These are phyloP conservation scores for Immersiella caudata DNA, from an alignment of 495 filamentous ascomycete genomes.

Conservation along the genomic window DNA sequence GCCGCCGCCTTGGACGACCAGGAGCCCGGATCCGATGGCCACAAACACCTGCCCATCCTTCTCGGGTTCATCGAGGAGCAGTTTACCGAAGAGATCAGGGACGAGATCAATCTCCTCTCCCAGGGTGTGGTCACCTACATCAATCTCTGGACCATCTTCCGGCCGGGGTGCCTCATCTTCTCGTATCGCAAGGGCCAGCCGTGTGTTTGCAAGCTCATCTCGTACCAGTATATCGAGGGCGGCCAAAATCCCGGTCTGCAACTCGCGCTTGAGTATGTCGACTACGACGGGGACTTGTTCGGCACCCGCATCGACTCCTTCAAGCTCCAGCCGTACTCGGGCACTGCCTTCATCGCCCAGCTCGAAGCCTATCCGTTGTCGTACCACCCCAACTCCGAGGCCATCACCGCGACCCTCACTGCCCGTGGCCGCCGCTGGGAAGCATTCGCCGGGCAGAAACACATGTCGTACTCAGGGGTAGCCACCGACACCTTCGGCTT, in stretches of 20 bases:
- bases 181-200: slow-evolving; percentile 18
- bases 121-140: slow-evolving; percentile 36
- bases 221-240: slow-evolving; percentile 6
- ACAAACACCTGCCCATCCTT: slow-evolving; percentile 39
- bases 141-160: slow-evolving; percentile 43
- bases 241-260: slow-evolving; percentile 21
- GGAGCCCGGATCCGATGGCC: slow-evolving; percentile 29
- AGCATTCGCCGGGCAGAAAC: slow-evolving; percentile 41
- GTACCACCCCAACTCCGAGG: slow-evolving; percentile 49
- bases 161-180: slow-evolving; percentile 37
- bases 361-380: slow-evolving; percentile 55
- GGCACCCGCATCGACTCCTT: slow-evolving; percentile 43
- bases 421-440: slow-evolving; percentile 49
- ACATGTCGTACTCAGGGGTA: slow-evolving; percentile 35
- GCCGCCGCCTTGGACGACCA: slow-evolving; percentile 17
- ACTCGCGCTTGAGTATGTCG: slow-evolving; percentile 43
- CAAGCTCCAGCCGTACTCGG: slow-evolving; percentile 47
- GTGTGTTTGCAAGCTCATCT: slow-evolving; percentile 23
- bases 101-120: slow-evolving; percentile 31
- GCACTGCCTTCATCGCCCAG: slow-evolving; percentile 51
- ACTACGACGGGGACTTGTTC: slow-evolving; percentile 59
- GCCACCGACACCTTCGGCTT: slow-evolving; percentile 43
- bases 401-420: slow-evolving; percentile 37
- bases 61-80: slow-evolving; percentile 41
- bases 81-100: slow-evolving; percentile 33